Evolutionary conservation across 83 land plant genomes (phyloP).

Genomic region (Picea mariana): DNA sequence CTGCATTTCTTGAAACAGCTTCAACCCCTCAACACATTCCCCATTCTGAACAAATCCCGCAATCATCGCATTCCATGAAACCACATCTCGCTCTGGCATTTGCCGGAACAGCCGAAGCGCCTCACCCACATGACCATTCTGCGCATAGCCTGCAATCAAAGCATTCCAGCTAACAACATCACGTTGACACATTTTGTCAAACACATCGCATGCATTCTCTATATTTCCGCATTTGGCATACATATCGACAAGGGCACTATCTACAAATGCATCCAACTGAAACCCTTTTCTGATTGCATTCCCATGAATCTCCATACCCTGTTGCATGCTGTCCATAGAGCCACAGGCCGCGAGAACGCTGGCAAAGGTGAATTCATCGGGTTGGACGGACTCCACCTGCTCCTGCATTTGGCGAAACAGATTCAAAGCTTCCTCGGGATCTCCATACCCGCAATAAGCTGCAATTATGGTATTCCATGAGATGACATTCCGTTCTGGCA

Average conservation of each 20-base stretch:
- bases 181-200: constrained; percentile 20
- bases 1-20: constrained; percentile 1
- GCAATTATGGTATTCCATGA: too few species aligned
- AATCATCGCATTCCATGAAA: constrained; percentile 21
- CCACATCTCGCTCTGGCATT: constrained; percentile 11
- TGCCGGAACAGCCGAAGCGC: background rate
- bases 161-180: constrained; percentile 22
- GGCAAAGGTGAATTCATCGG: constrained; percentile 42
- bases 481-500: too few species aligned
- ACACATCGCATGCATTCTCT: too few species aligned
- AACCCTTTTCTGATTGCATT: constrained; percentile 32
- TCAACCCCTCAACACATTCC: background rate
- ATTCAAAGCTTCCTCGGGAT: background rate
- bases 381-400: constrained; percentile 15
- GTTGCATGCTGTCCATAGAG: constrained; percentile 19
- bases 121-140: background rate
- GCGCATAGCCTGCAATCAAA: background rate
- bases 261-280: constrained; percentile 31
- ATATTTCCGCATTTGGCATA: too few species aligned
- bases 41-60: constrained; percentile 6
- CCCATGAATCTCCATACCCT: constrained; percentile 38
- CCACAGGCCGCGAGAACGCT: constrained; percentile 43
- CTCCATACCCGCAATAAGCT: background rate
- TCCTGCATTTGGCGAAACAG: constrained; percentile 18
- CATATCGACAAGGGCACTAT: constrained; percentile 48